Base-by-base conservation (phyloP, 805 yeast species). In the Candida ortonii region DNA sequence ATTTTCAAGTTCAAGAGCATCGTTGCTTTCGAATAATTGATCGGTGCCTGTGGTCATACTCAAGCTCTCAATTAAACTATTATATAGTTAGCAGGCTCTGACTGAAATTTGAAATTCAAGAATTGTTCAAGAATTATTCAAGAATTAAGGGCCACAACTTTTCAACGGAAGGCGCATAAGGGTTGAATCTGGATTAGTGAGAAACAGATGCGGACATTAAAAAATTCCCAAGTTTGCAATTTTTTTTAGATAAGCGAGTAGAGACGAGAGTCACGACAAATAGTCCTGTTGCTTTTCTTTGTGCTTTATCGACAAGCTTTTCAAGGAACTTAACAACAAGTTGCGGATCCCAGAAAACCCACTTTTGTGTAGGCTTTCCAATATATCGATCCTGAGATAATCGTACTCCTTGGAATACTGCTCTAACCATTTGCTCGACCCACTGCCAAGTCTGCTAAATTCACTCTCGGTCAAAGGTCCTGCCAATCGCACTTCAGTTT, bases 311-410 rank as follows among this genome's bases (percentile, higher is more conserved):
- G 67, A 49, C 8, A 78, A 55, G 40, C 79, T 70, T 46, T 71
- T 73, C 43, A 80, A 44, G 22, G 80, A 77, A 13, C 70, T 65
- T 46, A 71, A 75, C 12, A 81, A 48, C 26, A 81, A 62, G 20
- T 65, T 66, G 4, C 70, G 60, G 3, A 79, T 41, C 0, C 83
- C 80, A 7, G 38, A 43, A 36, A 71, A 78, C 2, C 81, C 79
- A 13, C 50, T 19, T 0, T 36, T 37, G 7, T 67, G 57, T 13
- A 80, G 47, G 13, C 59, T 47, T 22, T 62, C 62, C 41, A 80
- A 49, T 0, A 78, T 53, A 16, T 61, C 55, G 3, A 74, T 44
- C 39, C 72, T 67, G 17, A 78, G 38, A 9, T 67, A 71, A n/a
- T 69, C 73, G 46, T 66, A 70, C 11, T 51, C 53, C 3, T 29